phyloP scores from a whole-genome alignment of 1,139 yeast species.

The Yamadazyma trypodendri region DNA sequence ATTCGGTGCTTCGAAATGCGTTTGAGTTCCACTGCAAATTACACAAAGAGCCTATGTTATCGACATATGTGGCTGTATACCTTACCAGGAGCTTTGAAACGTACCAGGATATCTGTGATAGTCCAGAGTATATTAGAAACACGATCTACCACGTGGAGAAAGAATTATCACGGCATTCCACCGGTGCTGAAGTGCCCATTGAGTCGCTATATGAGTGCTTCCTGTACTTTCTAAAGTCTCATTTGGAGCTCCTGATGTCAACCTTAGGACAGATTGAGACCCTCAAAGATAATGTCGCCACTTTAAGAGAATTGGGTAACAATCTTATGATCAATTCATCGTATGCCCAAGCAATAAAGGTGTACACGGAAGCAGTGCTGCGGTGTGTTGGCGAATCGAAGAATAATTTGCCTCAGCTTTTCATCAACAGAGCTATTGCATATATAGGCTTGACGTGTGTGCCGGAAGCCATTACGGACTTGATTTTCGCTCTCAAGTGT shows the following conservation, averaged over 20 bases:
- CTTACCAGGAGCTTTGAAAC: constrained; percentile 6
- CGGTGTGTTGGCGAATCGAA: constrained; percentile 17
- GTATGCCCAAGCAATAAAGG: constrained; percentile 42
- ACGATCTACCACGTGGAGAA: too few relatives aligned
- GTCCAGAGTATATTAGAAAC: too few relatives aligned
- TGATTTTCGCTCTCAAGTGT: constrained; percentile 30
- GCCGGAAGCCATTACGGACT: constrained; percentile 40
- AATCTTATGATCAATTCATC: constrained; percentile 38
- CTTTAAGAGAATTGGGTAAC: constrained; percentile 42
- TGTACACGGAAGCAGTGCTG: constrained; percentile 40
- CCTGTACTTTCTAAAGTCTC: constrained; percentile 10
- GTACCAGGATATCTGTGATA: constrained; percentile 8
- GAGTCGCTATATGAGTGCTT: constrained; percentile 13
- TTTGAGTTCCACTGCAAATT: constrained; percentile 10
- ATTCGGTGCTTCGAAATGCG: constrained; percentile 17
- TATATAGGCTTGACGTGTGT: constrained; percentile 45
- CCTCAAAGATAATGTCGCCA: constrained; percentile 12
- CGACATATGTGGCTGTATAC: constrained; percentile 12
- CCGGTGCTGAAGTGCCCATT: constrained; percentile 6
- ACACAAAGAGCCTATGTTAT: constrained; percentile 6
- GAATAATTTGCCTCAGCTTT: constrained; percentile 31
- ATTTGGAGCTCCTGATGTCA: constrained; percentile 11
- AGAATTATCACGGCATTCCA: constrained; percentile 10
- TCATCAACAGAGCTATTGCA: constrained; percentile 44
- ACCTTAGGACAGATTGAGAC: background rate